These are phyloP conservation scores for Trichoderma koningii DNA, from an alignment of 2,329 filamentous ascomycete species.

Conservation along the genomic window DNA sequence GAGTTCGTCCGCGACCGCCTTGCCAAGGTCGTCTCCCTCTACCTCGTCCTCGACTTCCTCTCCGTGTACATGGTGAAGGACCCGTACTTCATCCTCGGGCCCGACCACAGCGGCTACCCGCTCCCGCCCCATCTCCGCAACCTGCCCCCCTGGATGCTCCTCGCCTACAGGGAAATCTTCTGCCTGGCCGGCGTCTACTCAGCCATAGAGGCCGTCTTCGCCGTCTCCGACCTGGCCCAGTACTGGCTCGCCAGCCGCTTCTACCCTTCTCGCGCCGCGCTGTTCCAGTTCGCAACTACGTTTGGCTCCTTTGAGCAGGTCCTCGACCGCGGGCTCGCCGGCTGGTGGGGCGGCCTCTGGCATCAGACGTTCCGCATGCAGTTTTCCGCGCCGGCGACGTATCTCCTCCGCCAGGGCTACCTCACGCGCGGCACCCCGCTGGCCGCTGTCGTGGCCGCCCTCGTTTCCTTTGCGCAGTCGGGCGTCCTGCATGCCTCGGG, in stretches of 20 bases:
- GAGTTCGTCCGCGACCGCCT: conserved; percentile 52
- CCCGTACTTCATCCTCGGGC: conserved; percentile 69
- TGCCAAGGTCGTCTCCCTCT: conserved; percentile 54
- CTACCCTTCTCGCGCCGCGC: conserved; percentile 53
- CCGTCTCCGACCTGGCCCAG: conserved; percentile 60
- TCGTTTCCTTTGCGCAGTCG: conserved; percentile 61
- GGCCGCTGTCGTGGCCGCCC: conserved; percentile 36
- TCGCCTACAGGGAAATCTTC: conserved; percentile 58
- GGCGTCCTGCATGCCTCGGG: conserved; percentile 71
- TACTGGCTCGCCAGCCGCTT: conserved; percentile 52
- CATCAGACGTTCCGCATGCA: conserved; percentile 83
- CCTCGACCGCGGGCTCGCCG: conserved; percentile 70
- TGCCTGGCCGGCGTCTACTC: conserved; percentile 58
- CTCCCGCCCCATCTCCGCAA: conserved; percentile 47
- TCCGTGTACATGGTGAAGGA: conserved; percentile 73
- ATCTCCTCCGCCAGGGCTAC: conserved; percentile 46
- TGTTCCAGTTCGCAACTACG: conserved; percentile 57
- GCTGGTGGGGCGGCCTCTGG: conserved; percentile 87
- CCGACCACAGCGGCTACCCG: conserved; percentile 41
- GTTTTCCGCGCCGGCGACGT: conserved; percentile 62
- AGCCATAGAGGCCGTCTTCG: conserved; percentile 63
- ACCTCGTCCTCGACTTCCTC: conserved; percentile 69
- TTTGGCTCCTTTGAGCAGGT: conserved; percentile 59
- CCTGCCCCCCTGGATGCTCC: conserved; percentile 50
- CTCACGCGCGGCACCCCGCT: conserved; percentile 39